Percentiles rank a stretch among this genome's conserved stretches.
These are phyloP conservation scores for Tritrichomonas foetus DNA, from an alignment of 208 protist genomes.

Conservation along the genomic window DNA sequence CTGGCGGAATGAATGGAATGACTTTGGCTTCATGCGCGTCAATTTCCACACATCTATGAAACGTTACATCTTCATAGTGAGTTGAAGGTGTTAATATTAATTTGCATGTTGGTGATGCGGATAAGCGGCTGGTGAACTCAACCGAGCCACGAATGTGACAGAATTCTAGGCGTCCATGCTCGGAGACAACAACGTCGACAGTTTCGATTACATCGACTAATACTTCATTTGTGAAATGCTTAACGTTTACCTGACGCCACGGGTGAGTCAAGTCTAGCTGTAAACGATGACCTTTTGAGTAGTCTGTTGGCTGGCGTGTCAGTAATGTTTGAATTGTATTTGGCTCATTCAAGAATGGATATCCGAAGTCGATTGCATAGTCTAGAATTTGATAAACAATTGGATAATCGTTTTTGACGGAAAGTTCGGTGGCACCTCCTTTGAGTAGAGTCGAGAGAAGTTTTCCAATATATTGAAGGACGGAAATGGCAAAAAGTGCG, in stretches of 20 bases:
- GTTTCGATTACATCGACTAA: neutral
- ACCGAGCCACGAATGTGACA: neutral
- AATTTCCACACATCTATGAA: neutral
- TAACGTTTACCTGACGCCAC: neutral
- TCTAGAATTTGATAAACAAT: neutral
- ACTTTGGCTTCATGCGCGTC: neutral
- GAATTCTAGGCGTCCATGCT: neutral
- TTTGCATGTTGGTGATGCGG: neutral
- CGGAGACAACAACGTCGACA: neutral
- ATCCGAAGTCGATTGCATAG: neutral
- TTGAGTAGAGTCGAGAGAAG: neutral
- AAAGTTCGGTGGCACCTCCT: neutral
- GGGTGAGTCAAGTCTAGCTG: neutral
- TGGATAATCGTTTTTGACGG: constrained; percentile 6
- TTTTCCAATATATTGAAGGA: neutral
- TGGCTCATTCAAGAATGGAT: neutral
- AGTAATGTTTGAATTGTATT: neutral
- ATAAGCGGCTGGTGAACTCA: neutral
- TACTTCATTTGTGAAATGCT: neutral
- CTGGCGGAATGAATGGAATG: neutral
- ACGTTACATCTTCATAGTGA: neutral
- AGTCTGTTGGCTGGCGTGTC: neutral
- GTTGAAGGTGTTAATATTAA: neutral
- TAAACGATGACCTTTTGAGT: too few relatives aligned
- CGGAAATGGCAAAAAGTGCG: neutral